A percentile compares a stretch with the other conserved stretches of the same genome.
These are phyloP conservation scores for Thalassiosira livingstoniorum DNA, from an alignment of 352 stramenopile genomes.

Conservation along the genomic window DNA sequence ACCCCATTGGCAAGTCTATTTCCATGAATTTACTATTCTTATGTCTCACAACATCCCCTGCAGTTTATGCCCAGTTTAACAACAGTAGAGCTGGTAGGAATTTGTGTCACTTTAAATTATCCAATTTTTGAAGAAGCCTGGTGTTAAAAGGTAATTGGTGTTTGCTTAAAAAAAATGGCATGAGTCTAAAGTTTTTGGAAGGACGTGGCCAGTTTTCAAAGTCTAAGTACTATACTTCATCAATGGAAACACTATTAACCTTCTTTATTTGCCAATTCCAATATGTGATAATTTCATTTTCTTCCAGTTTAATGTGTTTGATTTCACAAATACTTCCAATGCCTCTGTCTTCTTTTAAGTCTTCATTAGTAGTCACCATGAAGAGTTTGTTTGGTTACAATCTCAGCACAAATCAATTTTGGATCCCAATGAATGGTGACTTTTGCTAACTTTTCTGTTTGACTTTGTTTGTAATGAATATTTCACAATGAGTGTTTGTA, in stretches of 20 bases:
- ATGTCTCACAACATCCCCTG: too few relatives aligned
- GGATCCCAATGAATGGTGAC: constrained; percentile 34
- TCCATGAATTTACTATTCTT: too few relatives aligned
- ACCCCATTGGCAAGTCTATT: too few relatives aligned
- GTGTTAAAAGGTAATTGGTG: too few relatives aligned
- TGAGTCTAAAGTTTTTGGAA: constrained; percentile 5
- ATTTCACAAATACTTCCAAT: too few relatives aligned
- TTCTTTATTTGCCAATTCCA: constrained; percentile 32
- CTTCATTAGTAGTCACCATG: too few relatives aligned
- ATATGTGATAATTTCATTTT: neutral
- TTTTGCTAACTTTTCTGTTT: neutral
- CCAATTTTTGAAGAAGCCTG: too few relatives aligned
- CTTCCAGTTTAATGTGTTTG: neutral
- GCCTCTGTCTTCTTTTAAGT: too few relatives aligned
- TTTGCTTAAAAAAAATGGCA: too few relatives aligned
- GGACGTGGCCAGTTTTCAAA: neutral
- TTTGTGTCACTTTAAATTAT: too few relatives aligned
- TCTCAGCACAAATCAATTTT: constrained; percentile 33
- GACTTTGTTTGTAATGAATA: constrained; percentile 10
- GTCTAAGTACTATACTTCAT: constrained; percentile 52
- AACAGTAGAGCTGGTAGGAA: too few relatives aligned
- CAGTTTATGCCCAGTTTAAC: too few relatives aligned
- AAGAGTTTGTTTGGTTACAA: constrained; percentile 26
- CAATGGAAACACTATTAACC: constrained; percentile 34
- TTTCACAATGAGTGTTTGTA: constrained; percentile 45